Evolutionary conservation across 306 rosid genomes (phyloP), one percentile per base, ranked within the genome.

Genomic region (Canavalia ensiformis): DNA sequence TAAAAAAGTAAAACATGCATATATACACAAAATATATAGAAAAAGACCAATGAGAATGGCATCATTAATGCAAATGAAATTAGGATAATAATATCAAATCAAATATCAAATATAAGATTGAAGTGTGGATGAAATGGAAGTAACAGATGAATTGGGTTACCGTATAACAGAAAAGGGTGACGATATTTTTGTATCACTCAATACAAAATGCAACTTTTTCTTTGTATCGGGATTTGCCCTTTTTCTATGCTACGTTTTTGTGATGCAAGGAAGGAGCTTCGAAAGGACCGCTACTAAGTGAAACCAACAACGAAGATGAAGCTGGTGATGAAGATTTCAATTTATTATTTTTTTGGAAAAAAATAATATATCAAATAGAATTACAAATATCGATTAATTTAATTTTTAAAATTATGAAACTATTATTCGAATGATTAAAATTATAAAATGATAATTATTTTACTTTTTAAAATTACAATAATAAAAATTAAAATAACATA

Each of bases 231-330:
- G 82, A 78, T 78, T 60, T 28, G 64, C 45, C 57, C 9, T 68
- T 49, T 30, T n/a, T 73, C 33, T 70, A 8, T 49, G 31, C 58
- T 35, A 34, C 7, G 45, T 6, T 57, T 68, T 11, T 46, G 8
- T 12, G 37, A 82, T 44, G 78, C 66, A 72, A 46, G 66, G 42
- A 59, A 75, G 59, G 56, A 41, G 49, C 71, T 75, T 81, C 82
- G 88, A 59, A 75, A 75, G 67, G 50, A 84, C 85, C 91, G 90
- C 84, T n/a, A 49, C 39, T 7, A 28, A 34, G 49, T 35, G 81
- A 59, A 81, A 72, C 55, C 64, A 18, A 18, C 41, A 45, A 52
- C 83, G 8, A 62, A 79, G 69, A 75, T 69, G 78, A 83, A 68
- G 64, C 13, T 58, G 69, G 52, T 37, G 78, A 46, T 39, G 42